These are phyloP conservation scores for Breynia disticha DNA, from an alignment of 441 rosid species.

Conservation along the genomic window DNA sequence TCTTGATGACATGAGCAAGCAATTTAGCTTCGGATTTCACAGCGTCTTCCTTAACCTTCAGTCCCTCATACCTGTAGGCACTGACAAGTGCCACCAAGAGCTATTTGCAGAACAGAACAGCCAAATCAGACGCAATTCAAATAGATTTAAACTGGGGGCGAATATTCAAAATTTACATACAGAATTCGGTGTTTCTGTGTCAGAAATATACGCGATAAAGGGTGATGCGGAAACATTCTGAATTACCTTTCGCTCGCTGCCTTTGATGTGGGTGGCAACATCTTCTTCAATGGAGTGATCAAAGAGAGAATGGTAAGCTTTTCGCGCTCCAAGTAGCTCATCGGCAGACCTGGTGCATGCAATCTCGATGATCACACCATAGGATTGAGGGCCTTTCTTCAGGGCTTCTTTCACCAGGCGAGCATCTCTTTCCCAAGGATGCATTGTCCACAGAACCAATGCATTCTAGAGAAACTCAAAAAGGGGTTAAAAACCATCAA, in stretches of 20 bases:
- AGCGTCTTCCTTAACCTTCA: constrained; percentile 33
- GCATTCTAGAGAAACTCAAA: constrained; percentile 39
- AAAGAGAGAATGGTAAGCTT: constrained; percentile 82
- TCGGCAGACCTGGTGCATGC: constrained; percentile 78
- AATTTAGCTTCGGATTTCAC: constrained; percentile 59
- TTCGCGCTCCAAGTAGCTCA: constrained; percentile 71
- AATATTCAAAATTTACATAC: neutral
- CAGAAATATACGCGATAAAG: too few relatives aligned
- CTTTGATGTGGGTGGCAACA: constrained; percentile 41
- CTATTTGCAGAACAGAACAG: constrained; percentile 23
- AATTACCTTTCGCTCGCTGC: constrained; percentile 49
- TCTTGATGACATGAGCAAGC: constrained; percentile 34
- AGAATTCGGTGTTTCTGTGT: neutral
- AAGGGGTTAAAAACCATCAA: neutral
- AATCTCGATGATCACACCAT: constrained; percentile 53
- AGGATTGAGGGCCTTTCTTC: constrained; percentile 37
- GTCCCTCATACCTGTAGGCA: constrained; percentile 84
- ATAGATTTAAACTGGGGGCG: neutral
- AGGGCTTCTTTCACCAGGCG: constrained; percentile 58
- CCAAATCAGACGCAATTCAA: neutral
- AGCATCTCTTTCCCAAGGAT: constrained; percentile 96
- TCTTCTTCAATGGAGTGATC: constrained; percentile 81
- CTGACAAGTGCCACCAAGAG: constrained; percentile 79
- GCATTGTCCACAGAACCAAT: constrained; percentile 62
- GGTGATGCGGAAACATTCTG: too few relatives aligned